These are phyloP conservation scores for Pichia paraexigua DNA, from an alignment of 805 yeast genomes.

Conservation along the genomic window DNA sequence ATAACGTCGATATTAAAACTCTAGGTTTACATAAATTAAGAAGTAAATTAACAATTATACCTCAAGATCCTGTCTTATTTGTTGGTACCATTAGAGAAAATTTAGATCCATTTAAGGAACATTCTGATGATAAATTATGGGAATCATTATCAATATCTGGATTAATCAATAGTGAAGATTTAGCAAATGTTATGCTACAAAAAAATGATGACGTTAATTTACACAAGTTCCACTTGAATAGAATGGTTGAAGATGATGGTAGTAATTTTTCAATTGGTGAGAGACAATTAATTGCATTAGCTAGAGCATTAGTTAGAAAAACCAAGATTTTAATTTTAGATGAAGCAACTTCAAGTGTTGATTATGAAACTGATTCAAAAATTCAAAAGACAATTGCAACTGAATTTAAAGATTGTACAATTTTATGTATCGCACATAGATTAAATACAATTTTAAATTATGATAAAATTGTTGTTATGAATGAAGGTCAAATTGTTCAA, in stretches of 20 bases:
- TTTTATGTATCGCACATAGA: conserved; percentile 68
- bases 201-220: conserved; percentile 23
- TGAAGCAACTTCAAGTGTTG: conserved; percentile 75
- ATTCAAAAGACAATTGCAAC: conserved; percentile 51
- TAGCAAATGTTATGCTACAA: conserved; percentile 30
- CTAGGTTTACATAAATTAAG: conserved; percentile 49
- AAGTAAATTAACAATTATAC: conserved; percentile 55
- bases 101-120: conserved; percentile 53
- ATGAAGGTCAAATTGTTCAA: conserved; percentile 47
- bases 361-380: conserved; percentile 60
- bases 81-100: conserved; percentile 50
- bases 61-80: conserved; percentile 66
- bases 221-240: conserved; percentile 56
- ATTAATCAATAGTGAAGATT: conserved; percentile 35
- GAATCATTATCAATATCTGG: conserved; percentile 51
- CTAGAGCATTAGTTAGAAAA: conserved; percentile 62
- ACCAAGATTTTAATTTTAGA: conserved; percentile 57
- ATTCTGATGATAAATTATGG: conserved; percentile 48
- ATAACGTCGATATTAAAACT: conserved; percentile 46
- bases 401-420: conserved; percentile 57
- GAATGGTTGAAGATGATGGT: conserved; percentile 60
- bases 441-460: conserved; percentile 53
- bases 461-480: conserved; percentile 53
- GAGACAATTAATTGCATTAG: conserved; percentile 59
- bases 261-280: conserved; percentile 65